These are phyloP conservation scores for Wallacemonas rigidus DNA, from an alignment of 208 protist species.

Conservation along the genomic window DNA sequence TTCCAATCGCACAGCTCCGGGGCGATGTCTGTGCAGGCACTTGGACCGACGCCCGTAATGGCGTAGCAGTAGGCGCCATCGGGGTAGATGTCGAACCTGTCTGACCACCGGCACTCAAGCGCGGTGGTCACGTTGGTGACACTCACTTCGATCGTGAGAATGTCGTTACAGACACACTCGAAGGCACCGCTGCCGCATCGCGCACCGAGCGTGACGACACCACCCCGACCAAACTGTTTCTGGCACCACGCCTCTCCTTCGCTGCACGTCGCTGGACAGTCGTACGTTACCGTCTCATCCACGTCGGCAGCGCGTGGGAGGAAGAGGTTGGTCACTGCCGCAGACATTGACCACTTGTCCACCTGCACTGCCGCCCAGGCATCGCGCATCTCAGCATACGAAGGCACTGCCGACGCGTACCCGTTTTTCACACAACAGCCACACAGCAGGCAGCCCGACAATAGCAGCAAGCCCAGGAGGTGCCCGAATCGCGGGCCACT, in stretches of 20 bases:
- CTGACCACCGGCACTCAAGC: slow-evolving; percentile 50
- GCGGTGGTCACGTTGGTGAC: slow-evolving; percentile 5
- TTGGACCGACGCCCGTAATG: slow-evolving; percentile 54
- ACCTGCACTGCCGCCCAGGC: neutral
- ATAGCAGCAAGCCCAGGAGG: neutral
- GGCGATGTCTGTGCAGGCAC: slow-evolving; percentile 31
- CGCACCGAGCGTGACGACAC: slow-evolving; percentile 29
- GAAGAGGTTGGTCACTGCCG: neutral
- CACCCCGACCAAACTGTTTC: slow-evolving; percentile 32
- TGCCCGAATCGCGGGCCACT: no score
- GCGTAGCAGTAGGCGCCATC: slow-evolving; percentile 56
- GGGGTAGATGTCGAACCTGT: slow-evolving; percentile 39
- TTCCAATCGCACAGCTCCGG: slow-evolving; percentile 35
- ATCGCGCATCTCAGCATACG: neutral
- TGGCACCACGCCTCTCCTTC: slow-evolving; percentile 38
- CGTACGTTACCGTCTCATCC: neutral
- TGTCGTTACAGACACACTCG: slow-evolving; percentile 50
- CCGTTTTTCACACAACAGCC: no score
- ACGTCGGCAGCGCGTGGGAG: neutral
- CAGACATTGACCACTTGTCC: slow-evolving; percentile 5
- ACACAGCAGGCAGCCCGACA: neutral
- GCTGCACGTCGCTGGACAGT: slow-evolving; percentile 14
- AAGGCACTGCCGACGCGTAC: neutral
- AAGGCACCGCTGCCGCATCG: slow-evolving; percentile 24
- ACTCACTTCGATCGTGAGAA: slow-evolving; percentile 15